phyloP scores from a whole-genome alignment of 1,284 basidiomycete genomes.

The Sutorius eximius region DNA sequence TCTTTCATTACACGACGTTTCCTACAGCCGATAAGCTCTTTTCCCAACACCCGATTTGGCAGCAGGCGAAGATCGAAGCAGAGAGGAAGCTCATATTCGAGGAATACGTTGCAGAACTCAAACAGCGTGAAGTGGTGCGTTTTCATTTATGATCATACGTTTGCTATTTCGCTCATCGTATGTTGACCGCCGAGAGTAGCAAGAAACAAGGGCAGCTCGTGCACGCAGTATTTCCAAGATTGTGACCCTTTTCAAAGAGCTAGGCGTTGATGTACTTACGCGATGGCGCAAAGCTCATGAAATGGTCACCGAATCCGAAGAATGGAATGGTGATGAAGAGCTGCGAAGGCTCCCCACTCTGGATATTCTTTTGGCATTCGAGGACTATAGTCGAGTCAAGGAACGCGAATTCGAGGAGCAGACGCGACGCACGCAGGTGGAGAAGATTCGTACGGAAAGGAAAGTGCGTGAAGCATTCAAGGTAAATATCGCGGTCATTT shows the following conservation, averaged over 20 bases:
- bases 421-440: slow-evolving; percentile 73
- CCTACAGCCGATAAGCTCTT: slow-evolving; percentile 83
- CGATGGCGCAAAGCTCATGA: slow-evolving; percentile 84
- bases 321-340: slow-evolving; percentile 74
- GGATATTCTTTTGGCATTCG: slow-evolving; percentile 88
- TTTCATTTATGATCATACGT: neutral
- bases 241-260: slow-evolving; percentile 73
- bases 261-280: slow-evolving; percentile 86
- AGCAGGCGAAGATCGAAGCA: slow-evolving; percentile 76
- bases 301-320: slow-evolving; percentile 71
- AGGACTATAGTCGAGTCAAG: slow-evolving; percentile 84
- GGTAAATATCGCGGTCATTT: slow-evolving; percentile 39
- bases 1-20: slow-evolving; percentile 89
- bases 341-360: slow-evolving; percentile 81
- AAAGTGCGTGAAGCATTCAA: slow-evolving; percentile 89
- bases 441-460: slow-evolving; percentile 78
- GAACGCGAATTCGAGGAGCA: slow-evolving; percentile 89
- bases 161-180: slow-evolving; percentile 7
- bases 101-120: slow-evolving; percentile 83
- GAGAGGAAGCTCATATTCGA: slow-evolving; percentile 87
- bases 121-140: slow-evolving; percentile 81
- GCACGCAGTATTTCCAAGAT: slow-evolving; percentile 78
- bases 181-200: slow-evolving; percentile 42
- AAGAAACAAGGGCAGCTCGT: slow-evolving; percentile 73
- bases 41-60: slow-evolving; percentile 84